Percentiles rank a stretch among this genome's conserved stretches.
Evolutionary conservation across 1,139 yeast species (phyloP).

Genomic region (Lizanozyma gosingica): DNA sequence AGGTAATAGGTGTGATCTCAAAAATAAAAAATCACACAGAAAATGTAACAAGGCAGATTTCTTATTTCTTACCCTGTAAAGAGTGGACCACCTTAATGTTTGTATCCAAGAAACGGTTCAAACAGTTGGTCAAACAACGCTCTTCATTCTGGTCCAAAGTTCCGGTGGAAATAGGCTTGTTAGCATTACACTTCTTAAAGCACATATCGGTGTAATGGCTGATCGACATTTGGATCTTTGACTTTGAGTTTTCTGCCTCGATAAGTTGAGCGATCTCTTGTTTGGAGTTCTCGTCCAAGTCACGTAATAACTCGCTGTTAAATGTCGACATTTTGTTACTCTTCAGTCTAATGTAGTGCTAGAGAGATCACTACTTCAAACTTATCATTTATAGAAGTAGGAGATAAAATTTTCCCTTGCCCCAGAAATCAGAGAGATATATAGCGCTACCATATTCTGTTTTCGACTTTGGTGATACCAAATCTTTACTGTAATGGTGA

Average conservation of each 20-base stretch:
- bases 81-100: conserved; percentile 71
- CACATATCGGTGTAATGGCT: conserved; percentile 86
- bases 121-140: conserved; percentile 68
- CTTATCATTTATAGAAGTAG: too few relatives aligned
- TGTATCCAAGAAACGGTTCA: conserved; percentile 79
- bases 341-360: too few relatives aligned
- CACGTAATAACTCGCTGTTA: conserved; percentile 51
- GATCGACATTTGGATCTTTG: conserved; percentile 79
- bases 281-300: conserved; percentile 62
- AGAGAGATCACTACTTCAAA: too few relatives aligned
- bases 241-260: conserved; percentile 77
- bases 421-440: too few relatives aligned
- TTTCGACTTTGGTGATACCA: too few relatives aligned
- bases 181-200: conserved; percentile 72
- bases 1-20: too few relatives aligned
- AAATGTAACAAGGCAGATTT: neutral
- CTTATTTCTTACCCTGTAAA: neutral
- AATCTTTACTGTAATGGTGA: too few relatives aligned
- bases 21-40: too few relatives aligned
- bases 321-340: conserved; percentile 54
- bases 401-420: too few relatives aligned
- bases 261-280: conserved; percentile 69
- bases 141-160: conserved; percentile 54
- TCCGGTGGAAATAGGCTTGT: conserved; percentile 38
- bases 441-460: too few relatives aligned